phyloP scores from a whole-genome alignment of 768 basidiomycete genomes.

The Russula brevipes region DNA sequence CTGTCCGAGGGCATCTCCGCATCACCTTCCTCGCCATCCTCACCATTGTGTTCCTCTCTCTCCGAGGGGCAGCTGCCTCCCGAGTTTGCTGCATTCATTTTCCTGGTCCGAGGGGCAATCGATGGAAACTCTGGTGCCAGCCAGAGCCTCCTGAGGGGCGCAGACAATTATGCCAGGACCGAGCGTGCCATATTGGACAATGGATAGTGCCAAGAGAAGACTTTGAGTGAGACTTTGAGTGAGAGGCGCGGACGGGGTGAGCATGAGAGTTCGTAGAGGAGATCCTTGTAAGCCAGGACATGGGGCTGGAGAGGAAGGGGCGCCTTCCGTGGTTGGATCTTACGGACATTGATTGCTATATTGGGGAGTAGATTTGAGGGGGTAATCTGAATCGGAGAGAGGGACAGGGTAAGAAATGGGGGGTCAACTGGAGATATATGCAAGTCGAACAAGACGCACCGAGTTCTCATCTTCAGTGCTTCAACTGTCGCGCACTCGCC shows the following conservation, averaged over 20 bases:
- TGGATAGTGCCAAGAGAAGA: conserved; percentile 32
- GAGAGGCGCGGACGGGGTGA: conserved; percentile 39
- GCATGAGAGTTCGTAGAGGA: conserved; percentile 33
- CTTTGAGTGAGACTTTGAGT: conserved; percentile 41
- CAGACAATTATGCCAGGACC: conserved; percentile 70
- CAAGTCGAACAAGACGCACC: too few relatives aligned
- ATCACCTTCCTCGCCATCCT: conserved; percentile 1
- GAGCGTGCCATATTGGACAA: conserved; percentile 46
- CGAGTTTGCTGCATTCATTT: not conserved
- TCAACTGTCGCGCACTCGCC: too few relatives aligned
- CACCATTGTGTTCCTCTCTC: not conserved
- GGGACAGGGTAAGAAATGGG: conserved; percentile 19
- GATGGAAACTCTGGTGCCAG: conserved; percentile 28
- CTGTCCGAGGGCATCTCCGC: not conserved
- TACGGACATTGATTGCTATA: conserved; percentile 22
- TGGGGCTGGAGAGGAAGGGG: conserved; percentile 38
- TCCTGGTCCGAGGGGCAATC: conserved; percentile 14
- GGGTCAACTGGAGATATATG: too few relatives aligned
- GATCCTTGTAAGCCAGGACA: conserved; percentile 41
- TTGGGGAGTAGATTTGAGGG: too few relatives aligned
- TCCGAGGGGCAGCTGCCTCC: not conserved
- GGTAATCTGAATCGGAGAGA: conserved; percentile 9
- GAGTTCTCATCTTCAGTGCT: too few relatives aligned
- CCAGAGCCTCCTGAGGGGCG: conserved; percentile 75
- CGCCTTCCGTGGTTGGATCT: conserved; percentile 31